Percentiles rank a stretch among this genome's conserved stretches.
Conservation (phyloP, 768 basidiomycete genomes). For the Leccinum obscurum region DNA sequence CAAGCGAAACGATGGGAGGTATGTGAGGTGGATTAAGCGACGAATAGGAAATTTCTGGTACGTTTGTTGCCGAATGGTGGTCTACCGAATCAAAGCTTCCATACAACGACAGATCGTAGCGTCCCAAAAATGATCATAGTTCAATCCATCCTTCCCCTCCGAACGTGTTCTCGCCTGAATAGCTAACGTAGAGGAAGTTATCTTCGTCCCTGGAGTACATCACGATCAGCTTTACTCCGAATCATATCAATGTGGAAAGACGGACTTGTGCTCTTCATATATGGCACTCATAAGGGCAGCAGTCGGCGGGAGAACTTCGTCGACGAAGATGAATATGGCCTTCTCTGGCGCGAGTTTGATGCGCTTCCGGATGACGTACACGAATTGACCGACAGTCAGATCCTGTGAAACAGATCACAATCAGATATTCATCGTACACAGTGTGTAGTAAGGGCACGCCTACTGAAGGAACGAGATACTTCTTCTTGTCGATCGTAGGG, state of each 20-base stretch:
- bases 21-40: constrained; percentile 25
- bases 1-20: constrained; percentile 25
- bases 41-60: constrained; percentile 15
- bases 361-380: constrained; percentile 99
- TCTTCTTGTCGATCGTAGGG: constrained; percentile 99
- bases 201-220: constrained; percentile 82
- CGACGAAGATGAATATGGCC: constrained; percentile 99
- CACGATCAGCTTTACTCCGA: constrained; percentile 28
- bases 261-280: constrained; percentile 99
- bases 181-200: constrained; percentile 97
- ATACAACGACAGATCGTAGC: constrained; percentile 24
- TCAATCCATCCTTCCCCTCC: constrained; percentile 45
- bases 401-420: constrained; percentile 53
- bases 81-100: constrained; percentile 28
- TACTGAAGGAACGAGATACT: constrained; percentile 97
- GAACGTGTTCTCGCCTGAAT: constrained; percentile 98
- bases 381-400: constrained; percentile 96
- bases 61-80: constrained; percentile 28
- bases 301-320: constrained; percentile 97
- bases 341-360: constrained; percentile 99
- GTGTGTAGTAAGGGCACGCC: constrained; percentile 29
- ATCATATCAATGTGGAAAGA: constrained; percentile 17
- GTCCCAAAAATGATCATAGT: constrained; percentile 27
- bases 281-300: constrained; percentile 98
- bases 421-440: constrained; percentile 28